phyloP scores from a whole-genome alignment of 352 stramenopile genomes.

The Globisporangium nagaii region DNA sequence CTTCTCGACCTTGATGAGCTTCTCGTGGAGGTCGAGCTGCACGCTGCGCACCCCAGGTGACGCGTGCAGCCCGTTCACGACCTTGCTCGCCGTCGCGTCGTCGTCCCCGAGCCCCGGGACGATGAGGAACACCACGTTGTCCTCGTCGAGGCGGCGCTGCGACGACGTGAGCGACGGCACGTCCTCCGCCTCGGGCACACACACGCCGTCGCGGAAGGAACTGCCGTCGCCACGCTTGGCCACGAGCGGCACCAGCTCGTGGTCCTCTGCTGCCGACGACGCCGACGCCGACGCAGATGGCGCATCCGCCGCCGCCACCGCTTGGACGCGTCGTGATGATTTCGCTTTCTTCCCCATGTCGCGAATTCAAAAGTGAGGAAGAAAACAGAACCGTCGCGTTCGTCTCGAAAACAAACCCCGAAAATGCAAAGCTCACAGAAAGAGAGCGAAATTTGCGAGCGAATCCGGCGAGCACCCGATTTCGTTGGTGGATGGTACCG shows the following conservation, averaged over 20 bases:
- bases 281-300: neutral
- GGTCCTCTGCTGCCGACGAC: neutral
- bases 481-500: neutral
- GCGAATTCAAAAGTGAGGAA: constrained; percentile 9
- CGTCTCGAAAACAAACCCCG: neutral
- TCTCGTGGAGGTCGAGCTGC: constrained; percentile 57
- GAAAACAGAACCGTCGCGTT: neutral
- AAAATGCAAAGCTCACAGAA: neutral
- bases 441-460: neutral
- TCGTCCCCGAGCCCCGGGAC: constrained; percentile 39
- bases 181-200: constrained; percentile 57
- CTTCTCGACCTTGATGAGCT: constrained; percentile 64
- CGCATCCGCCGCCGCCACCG: neutral
- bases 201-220: constrained; percentile 35
- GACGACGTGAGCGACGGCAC: constrained; percentile 72
- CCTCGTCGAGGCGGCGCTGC: constrained; percentile 37
- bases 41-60: constrained; percentile 34
- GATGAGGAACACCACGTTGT: constrained; percentile 70
- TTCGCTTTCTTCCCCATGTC: constrained; percentile 5
- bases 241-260: constrained; percentile 10
- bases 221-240: neutral
- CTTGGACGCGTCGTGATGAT: neutral
- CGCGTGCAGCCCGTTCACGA: constrained; percentile 29
- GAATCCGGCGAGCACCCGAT: neutral
- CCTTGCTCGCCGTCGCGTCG: constrained; percentile 14